Evolutionary conservation across 2,329 filamentous ascomycete species (phyloP).

Genomic region (Cylindrodendrum hubeiense): DNA sequence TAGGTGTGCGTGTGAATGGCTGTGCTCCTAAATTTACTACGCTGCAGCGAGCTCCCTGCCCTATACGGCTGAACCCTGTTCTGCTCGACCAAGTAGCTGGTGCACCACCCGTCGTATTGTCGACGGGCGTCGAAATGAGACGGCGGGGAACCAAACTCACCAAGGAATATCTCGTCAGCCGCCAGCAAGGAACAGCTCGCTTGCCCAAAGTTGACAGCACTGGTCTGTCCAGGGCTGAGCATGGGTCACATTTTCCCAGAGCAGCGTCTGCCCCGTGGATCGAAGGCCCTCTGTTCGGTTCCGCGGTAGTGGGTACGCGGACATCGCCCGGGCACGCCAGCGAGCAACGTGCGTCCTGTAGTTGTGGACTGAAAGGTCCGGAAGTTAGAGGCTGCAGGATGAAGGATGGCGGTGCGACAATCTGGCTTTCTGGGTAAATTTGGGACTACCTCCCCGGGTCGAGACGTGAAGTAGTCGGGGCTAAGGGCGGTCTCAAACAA

Average conservation of each 20-base stretch:
- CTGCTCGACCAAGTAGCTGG: slow-evolving; percentile 44
- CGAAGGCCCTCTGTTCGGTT: slow-evolving; percentile 17
- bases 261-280: slow-evolving; percentile 17
- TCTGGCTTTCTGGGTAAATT: slow-evolving; percentile 17
- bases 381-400: slow-evolving; percentile 10
- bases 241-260: slow-evolving; percentile 31
- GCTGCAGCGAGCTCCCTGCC: slow-evolving; percentile 37
- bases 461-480: slow-evolving; percentile 14
- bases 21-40: slow-evolving; percentile 32
- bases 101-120: slow-evolving; percentile 37
- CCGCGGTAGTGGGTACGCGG: slow-evolving; percentile 35
- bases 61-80: slow-evolving; percentile 36
- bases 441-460: slow-evolving; percentile 6
- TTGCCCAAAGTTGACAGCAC: slow-evolving; percentile 34
- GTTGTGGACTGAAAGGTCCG: slow-evolving; percentile 5
- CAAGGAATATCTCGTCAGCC: slow-evolving; percentile 31
- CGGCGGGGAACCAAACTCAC: slow-evolving; percentile 16
- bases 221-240: slow-evolving; percentile 36
- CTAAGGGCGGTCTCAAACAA: slow-evolving; percentile 35
- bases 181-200: slow-evolving; percentile 28
- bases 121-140: slow-evolving; percentile 34
- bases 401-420: slow-evolving; percentile 17
- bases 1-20: not conserved
- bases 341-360: slow-evolving; percentile 16
- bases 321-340: slow-evolving; percentile 29